Base-by-base conservation (phyloP, 148 eudicot species). In the Chenopodium formosanum region DNA sequence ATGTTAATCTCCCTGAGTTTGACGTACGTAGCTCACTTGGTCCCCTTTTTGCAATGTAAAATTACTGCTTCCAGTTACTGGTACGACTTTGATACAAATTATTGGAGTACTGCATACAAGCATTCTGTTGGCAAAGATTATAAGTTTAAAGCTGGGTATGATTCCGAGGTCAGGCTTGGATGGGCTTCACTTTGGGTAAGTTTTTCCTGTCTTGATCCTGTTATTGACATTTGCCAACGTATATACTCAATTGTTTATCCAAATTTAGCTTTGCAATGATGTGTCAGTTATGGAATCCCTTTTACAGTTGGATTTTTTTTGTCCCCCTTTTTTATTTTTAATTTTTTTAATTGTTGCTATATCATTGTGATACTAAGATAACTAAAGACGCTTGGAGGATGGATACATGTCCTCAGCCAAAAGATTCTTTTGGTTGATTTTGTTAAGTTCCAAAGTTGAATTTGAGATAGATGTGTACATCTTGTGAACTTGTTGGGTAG, bases 161-260 rank as follows among this genome's bases (percentile, higher is more conserved):
- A 95, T 87, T 92, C 99, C 20, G 91, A 88, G 79, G 89, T 89
- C 68, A 91, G 91, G 83, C 91, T 93, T 79, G 97, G 99, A 20
- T 93, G 99, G 97, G 97, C 99, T 67, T 95, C 97, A 83, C 92
- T 95, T 73, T 95, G 97, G 99, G 99, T 93, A 87, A 85, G 91
- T 85, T 53, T 63, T 74, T 68, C 76, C n/a, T 64, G 8, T 20
- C 20, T 48, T 64, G 16, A 60, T 1, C 50, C 32, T 16, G 62
- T 3, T 56, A 56, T 17, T 56, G 62, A 56, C 17, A 1, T 56
- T 19, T 62, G 11, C n/a, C 66, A 4, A 6, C 63, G 0, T 16
- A 58, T 58, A 16, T 37, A 32, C 73, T 32, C 73, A 37, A 27
- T 70, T 70, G 73, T 14, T 76, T 27, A 4, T 53, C 27, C 2